Conservation (phyloP, 192 early-diverging fungal species). For the Obelidium mucronatum region DNA sequence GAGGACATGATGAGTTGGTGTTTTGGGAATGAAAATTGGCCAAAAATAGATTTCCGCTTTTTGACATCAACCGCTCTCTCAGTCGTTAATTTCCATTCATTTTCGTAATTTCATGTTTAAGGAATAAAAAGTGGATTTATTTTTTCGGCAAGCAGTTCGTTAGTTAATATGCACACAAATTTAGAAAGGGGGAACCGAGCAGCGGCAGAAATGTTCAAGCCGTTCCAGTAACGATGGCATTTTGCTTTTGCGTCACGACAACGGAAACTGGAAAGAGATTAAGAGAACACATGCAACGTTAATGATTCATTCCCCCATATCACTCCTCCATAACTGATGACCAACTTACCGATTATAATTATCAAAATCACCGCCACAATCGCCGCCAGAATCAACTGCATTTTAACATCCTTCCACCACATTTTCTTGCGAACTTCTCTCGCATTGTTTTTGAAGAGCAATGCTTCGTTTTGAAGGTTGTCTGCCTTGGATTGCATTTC, state of each 20-base stretch:
- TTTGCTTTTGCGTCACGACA: constrained; percentile 19
- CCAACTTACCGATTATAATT: constrained; percentile 72
- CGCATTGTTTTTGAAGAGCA: constrained; percentile 80
- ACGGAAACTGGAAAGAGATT: constrained; percentile 2
- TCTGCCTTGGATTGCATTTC: constrained; percentile 82
- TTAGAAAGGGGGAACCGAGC: no score
- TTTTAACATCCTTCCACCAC: constrained; percentile 98
- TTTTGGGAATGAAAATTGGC: neutral
- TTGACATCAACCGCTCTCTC: no score
- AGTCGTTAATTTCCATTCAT: no score
- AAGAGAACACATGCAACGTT: neutral
- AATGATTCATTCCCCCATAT: neutral
- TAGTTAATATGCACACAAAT: no score
- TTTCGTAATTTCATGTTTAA: neutral
- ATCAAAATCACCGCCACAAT: constrained; percentile 77
- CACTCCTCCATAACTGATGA: neutral
- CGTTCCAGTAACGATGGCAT: no score
- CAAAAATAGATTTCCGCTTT: neutral
- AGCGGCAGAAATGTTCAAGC: no score
- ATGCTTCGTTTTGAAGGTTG: constrained; percentile 69
- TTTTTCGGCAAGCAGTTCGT: neutral
- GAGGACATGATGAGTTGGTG: no score
- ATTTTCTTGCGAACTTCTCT: constrained; percentile 83
- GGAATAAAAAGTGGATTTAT: neutral
- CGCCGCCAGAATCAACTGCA: constrained; percentile 85